Base-by-base conservation (phyloP, 768 basidiomycete species). In the Podaxis pistillaris region DNA sequence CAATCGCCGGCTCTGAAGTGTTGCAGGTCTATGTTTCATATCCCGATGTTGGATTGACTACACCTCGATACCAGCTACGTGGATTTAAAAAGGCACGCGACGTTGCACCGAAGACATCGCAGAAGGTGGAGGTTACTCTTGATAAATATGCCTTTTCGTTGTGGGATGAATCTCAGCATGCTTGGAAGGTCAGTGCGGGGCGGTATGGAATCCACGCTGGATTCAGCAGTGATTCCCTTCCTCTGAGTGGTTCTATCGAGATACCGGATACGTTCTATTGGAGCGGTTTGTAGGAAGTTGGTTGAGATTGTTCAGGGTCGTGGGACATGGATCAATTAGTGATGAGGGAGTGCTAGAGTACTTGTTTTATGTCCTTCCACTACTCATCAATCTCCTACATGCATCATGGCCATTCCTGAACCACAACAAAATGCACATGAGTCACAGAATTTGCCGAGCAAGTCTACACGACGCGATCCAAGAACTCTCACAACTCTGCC, bases 111-210 rank as follows among this genome's bases (percentile, higher is more conserved):
- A 84, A 86, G 1, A 70, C 74, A n/a, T 73, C 74, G 6, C 66
- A 65, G 50, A 68, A 63, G 8, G 80, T 84, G 13, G 70, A 63
- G 13, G 67, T 93, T 62, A 67, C 63, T 15, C 72, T 93, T 53
- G 85, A 90, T 71, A 88, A 86, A 71, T 86, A 86, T 64, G 87
- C 90, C 2, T 81, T 93, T 58, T 87, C 86, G 0, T 86, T 79
- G 54, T 90, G 87, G 85, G 81, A 87, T 64, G 76, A 78, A 13
- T 63, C 55, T 33, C 71, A 72, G 61, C 66, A 72, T 30, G 67
- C 71, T 15, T 90, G 87, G 87, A 73, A 74, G 53, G 80, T 83
- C 17, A 76, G 77, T 55, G 72, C 69, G 22, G 89, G 88, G 12
- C 72, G 72, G 38, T 89, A 87, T 68, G 68, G 66, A 7, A 67